Base-by-base conservation (phyloP, 169 alveolate genomes). In the Blepharisma undulans region DNA sequence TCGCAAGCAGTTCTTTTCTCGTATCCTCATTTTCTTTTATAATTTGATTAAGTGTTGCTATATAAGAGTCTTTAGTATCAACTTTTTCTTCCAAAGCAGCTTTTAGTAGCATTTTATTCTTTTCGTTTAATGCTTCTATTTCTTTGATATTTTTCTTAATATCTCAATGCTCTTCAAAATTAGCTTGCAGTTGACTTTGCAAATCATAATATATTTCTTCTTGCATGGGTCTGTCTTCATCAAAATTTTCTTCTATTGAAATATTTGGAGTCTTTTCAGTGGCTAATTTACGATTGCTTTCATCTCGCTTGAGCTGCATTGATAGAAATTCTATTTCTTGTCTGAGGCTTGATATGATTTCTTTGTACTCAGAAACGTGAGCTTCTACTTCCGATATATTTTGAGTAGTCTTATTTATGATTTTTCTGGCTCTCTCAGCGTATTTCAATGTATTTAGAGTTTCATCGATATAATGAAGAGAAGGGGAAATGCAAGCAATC, bases 371-470 rank as follows among this genome's bases (percentile, higher is more conserved):
- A 36, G 36, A 61, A 19, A 86, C 82, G 80, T 96, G 97, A 92
- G 92, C 89, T 36, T 76, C 87, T 10, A 88, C 92, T 36, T 76
- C 92, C 32, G n/a, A 30, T 72, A 36, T 21, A 36, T 66, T 76
- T 33, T 76, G 61, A 33, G 25, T 6, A 8, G 59, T 72, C 27
- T 88, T 76, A 22, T 25, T 76, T 95, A 97, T 97, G 30, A 98
- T 97, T 88, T 98, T 97, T 92, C 98, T 97, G 16, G 99, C 99
- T 90, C 99, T 95, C 86, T 97, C 96, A 6, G 99, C 99, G 93
- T 98, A 98, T 91, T 96, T 97, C 79, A 98, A 93, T 34, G 99
- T 98, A 93, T 98, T 98, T 8, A 96, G 93, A 10, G 98, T 97
- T 91, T 98, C 99, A 89, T 97, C 98, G 72, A 95, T 87, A 78